Evolutionary conservation across 2,329 filamentous ascomycete species (phyloP).

Genomic region (Beauveria caledonica): DNA sequence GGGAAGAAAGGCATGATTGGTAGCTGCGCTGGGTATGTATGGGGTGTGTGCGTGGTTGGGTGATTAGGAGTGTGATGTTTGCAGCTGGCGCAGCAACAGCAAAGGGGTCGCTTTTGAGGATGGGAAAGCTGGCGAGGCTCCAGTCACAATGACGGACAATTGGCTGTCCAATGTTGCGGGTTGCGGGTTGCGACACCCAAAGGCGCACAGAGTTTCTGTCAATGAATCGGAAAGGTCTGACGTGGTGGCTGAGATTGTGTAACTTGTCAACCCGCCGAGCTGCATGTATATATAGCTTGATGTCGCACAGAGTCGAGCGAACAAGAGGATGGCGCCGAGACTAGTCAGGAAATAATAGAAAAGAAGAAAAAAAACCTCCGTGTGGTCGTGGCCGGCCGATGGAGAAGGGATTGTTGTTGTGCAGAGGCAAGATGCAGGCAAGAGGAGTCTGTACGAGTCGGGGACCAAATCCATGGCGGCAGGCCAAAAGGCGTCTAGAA

Average conservation of each 20-base stretch:
- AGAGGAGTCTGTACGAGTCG: slow-evolving; percentile 6
- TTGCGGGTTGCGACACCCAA: too few relatives aligned
- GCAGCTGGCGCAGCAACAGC: too few relatives aligned
- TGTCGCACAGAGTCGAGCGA: background rate
- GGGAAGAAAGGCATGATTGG: slow-evolving; percentile 22
- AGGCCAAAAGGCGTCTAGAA: background rate
- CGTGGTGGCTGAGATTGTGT: too few relatives aligned
- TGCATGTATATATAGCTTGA: too few relatives aligned
- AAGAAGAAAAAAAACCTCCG: background rate
- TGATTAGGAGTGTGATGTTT: too few relatives aligned
- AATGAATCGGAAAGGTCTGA: too few relatives aligned
- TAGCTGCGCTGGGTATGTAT: background rate
- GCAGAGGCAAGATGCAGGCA: slow-evolving; percentile 10
- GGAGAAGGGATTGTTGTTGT: slow-evolving; percentile 1
- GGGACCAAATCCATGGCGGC: background rate
- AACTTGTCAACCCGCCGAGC: too few relatives aligned
- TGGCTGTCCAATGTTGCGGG: too few relatives aligned
- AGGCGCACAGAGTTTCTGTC: too few relatives aligned
- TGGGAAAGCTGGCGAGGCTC: too few relatives aligned
- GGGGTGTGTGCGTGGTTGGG: background rate
- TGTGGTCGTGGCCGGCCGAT: background rate
- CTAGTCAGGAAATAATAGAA: background rate
- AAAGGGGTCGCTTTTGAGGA: too few relatives aligned
- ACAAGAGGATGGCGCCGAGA: background rate
- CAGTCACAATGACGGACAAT: too few relatives aligned